Conservation (phyloP, 2,329 filamentous ascomycete species). For the Cytospora paraplurivora region DNA sequence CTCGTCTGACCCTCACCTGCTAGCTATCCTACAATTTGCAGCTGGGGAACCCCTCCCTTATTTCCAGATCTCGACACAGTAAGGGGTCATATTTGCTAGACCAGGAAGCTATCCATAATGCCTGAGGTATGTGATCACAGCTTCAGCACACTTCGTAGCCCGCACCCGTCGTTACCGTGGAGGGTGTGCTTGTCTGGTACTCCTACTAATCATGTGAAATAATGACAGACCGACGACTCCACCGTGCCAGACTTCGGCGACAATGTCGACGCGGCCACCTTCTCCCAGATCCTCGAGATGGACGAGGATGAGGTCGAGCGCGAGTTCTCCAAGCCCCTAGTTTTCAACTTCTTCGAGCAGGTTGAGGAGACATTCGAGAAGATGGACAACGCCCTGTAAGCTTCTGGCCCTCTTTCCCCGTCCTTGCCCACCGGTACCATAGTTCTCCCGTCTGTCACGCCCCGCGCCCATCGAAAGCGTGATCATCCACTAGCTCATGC, state of each 20-base stretch:
- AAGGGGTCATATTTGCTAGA: conserved; percentile 16
- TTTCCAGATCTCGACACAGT: conserved; percentile 12
- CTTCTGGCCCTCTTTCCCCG: conserved; percentile 29
- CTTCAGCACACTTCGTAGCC: background rate
- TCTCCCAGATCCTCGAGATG: conserved; percentile 97
- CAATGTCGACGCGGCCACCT: conserved; percentile 76
- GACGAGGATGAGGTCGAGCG: conserved; percentile 84
- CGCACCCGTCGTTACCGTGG: background rate
- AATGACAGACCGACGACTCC: conserved; percentile 8
- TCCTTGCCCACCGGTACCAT: background rate
- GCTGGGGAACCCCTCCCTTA: conserved; percentile 18
- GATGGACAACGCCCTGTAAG: conserved; percentile 85
- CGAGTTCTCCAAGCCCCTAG: conserved; percentile 87
- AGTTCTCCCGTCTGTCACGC: background rate
- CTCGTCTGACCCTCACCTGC: conserved; percentile 20
- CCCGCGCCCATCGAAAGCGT: background rate
- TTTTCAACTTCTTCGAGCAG: conserved; percentile 91
- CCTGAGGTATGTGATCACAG: conserved; percentile 24
- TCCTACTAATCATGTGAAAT: conserved; percentile 7
- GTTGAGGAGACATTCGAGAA: conserved; percentile 81
- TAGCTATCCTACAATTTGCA: conserved; percentile 17
- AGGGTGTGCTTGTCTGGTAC: background rate
- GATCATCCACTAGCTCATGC: background rate
- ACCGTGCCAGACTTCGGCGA: conserved; percentile 68
- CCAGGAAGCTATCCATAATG: conserved; percentile 25